Base-by-base conservation (phyloP, 257 asterid species). In the Osmanthus fragrans region DNA sequence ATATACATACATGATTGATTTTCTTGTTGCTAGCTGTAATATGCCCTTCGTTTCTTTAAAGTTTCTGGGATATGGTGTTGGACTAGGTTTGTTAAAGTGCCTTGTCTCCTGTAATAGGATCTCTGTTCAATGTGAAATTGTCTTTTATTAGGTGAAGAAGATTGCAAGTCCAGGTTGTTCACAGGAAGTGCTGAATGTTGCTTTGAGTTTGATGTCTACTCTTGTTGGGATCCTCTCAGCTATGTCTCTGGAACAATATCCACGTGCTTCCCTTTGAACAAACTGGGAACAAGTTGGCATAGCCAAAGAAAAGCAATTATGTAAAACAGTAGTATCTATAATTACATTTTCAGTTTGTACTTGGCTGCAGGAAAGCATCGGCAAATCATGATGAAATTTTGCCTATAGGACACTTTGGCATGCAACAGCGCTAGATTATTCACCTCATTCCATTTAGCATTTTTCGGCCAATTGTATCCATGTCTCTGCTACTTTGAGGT, bases 81-180 rank as follows among this genome's bases (percentile, higher is more conserved):
- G 60, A 49, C 23, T 49, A 49, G 60, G 8, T 40, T 40, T 40
- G 4, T 40, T 40, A 2, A 40, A 12, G n/a, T 10, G 49, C 49
- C 49, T 40, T 40, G 3, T 56, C 29, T 56, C 25, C 29, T 56
- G 29, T 56, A 56, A 56, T 56, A 56, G 67, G 32, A 23, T 69
- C 77, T 71, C 9, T 73, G 40, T 21, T 21, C 51, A 67, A 3
- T 25, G 42, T 60, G 2, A 49, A 33, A 60, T 32, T 45, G 15
- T 67, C 37, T 27, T 60, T 37, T 39, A 73, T 73, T 85, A 86
- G 92, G 90, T 88, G 82, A 80, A 80, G 80, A 77, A 73, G 75
- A 81, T 89, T 15, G 76, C 66, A 4, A 83, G 84, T 65, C 88
- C 94, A 0, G 92, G 92, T 71, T 89, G 94, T 79, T 82, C 88